phyloP scores from a whole-genome alignment of 192 early-diverging fungal genomes.

The Lobosporangium transversale region DNA sequence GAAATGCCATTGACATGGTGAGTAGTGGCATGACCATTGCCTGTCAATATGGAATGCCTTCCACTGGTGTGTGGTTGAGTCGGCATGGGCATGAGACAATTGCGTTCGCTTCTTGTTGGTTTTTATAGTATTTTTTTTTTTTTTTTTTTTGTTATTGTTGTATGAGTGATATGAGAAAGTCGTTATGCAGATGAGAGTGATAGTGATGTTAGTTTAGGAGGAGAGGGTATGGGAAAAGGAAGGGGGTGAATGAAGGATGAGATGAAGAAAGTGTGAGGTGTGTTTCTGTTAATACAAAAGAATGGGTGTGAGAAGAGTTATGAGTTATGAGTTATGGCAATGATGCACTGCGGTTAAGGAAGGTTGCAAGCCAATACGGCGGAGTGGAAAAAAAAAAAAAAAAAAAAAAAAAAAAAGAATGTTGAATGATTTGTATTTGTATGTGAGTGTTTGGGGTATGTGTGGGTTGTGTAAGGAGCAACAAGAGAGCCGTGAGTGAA shows the following conservation, averaged over 20 bases:
- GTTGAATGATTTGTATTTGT: neutral
- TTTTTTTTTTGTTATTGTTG: neutral
- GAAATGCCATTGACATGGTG: slow-evolving; percentile 21
- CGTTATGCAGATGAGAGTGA: too few relatives aligned
- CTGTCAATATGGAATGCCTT: slow-evolving; percentile 34
- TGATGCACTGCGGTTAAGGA: neutral
- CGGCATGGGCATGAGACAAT: slow-evolving; percentile 45
- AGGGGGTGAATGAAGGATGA: neutral
- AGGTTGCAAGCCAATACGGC: neutral
- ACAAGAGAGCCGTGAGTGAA: too few relatives aligned
- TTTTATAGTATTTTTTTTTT: neutral
- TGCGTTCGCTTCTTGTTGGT: neutral
- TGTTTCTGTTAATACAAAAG: too few relatives aligned
- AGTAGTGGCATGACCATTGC: neutral
- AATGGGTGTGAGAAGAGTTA: too few relatives aligned
- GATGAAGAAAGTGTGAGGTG: neutral
- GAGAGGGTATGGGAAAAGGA: neutral
- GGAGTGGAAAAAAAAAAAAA: neutral
- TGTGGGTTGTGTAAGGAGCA: too few relatives aligned
- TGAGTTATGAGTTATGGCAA: too few relatives aligned
- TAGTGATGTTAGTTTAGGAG: neutral
- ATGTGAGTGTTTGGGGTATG: too few relatives aligned
- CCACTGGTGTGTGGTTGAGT: slow-evolving; percentile 38
- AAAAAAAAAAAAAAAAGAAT: slow-evolving; percentile 3
- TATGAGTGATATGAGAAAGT: neutral